Percentiles rank a stretch among this genome's conserved stretches.
Conservation (phyloP, 495 filamentous ascomycete species). For the Bombardia bombarda region DNA sequence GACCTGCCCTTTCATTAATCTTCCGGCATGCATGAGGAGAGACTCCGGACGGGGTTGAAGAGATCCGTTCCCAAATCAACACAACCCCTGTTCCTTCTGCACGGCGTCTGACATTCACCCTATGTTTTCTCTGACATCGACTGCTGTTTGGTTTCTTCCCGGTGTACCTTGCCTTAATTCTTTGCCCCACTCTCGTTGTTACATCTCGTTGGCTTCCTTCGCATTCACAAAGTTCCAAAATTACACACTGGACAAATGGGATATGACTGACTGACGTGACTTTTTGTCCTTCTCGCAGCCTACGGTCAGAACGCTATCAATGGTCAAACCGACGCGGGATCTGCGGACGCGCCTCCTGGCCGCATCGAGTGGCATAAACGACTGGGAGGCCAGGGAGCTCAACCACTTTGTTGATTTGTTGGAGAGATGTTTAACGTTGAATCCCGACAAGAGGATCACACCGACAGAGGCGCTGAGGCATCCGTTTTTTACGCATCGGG, state of each 20-base stretch:
- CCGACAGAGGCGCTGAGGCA: conserved; percentile 82
- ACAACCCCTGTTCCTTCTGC: not conserved
- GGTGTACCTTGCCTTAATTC: too few relatives aligned
- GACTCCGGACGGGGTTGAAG: not conserved
- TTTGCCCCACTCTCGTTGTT: not conserved
- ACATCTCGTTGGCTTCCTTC: not conserved
- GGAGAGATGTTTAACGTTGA: conserved; percentile 77
- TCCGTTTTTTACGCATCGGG: conserved; percentile 53
- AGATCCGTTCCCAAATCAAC: not conserved
- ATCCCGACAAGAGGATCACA: conserved; percentile 88
- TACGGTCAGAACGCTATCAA: conserved; percentile 57
- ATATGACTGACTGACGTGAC: conserved; percentile 7
- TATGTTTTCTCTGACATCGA: not conserved
- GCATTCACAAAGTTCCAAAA: conserved; percentile 4
- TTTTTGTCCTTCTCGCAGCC: conserved; percentile 35
- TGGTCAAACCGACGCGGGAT: conserved; percentile 76
- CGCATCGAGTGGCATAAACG: conserved; percentile 63
- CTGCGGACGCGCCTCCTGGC: conserved; percentile 67
- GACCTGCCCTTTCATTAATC: not conserved
- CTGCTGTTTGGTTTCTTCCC: not conserved
- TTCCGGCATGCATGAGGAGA: conserved; percentile 1
- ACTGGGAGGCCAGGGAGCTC: conserved; percentile 70
- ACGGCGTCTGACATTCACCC: not conserved
- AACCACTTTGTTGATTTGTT: conserved; percentile 76
- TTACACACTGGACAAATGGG: conserved; percentile 1